Percentiles rank a stretch among this genome's conserved stretches.
Evolutionary conservation across 2,329 filamentous ascomycete genomes (phyloP).

Genomic region (Diaporthe batatas): DNA sequence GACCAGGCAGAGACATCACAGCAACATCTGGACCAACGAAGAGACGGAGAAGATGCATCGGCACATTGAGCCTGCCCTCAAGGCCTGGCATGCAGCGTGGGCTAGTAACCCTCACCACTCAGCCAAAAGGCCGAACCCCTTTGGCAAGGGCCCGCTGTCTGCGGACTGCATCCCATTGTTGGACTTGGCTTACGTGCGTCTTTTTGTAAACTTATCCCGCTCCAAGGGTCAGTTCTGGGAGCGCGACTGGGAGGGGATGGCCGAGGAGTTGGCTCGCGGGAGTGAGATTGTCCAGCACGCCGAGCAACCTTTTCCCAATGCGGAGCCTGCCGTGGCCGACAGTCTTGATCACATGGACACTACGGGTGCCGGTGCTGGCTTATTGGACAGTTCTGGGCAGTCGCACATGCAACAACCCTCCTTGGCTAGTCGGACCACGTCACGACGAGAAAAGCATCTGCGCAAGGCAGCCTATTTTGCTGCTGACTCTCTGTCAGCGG

Average conservation of each 20-base stretch:
- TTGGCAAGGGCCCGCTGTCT: constrained; percentile 83
- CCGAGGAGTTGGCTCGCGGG: constrained; percentile 85
- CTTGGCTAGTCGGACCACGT: constrained; percentile 61
- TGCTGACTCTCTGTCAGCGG: constrained; percentile 89
- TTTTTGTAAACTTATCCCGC: constrained; percentile 93
- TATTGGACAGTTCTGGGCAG: constrained; percentile 65
- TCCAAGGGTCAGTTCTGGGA: constrained; percentile 96
- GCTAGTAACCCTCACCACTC: constrained; percentile 87
- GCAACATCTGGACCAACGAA: constrained; percentile 88
- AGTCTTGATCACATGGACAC: constrained; percentile 51
- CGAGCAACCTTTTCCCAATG: constrained; percentile 64
- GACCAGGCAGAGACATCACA: constrained; percentile 89
- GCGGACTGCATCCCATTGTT: constrained; percentile 92
- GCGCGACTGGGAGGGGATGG: constrained; percentile 92
- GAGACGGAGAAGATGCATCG: constrained; percentile 97
- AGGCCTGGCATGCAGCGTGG: constrained; percentile 96
- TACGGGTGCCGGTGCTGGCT: constrained; percentile 60
- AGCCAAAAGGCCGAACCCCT: constrained; percentile 86
- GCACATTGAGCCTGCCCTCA: constrained; percentile 92
- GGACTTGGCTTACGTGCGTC: constrained; percentile 89
- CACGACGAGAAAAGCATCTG: constrained; percentile 86
- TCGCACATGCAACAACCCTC: constrained; percentile 54
- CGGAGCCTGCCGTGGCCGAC: constrained; percentile 53
- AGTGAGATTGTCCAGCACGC: constrained; percentile 81
- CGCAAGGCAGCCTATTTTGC: constrained; percentile 97